These are phyloP conservation scores for Phytophthora pluvialis DNA, from an alignment of 352 stramenopile species.

Conservation along the genomic window DNA sequence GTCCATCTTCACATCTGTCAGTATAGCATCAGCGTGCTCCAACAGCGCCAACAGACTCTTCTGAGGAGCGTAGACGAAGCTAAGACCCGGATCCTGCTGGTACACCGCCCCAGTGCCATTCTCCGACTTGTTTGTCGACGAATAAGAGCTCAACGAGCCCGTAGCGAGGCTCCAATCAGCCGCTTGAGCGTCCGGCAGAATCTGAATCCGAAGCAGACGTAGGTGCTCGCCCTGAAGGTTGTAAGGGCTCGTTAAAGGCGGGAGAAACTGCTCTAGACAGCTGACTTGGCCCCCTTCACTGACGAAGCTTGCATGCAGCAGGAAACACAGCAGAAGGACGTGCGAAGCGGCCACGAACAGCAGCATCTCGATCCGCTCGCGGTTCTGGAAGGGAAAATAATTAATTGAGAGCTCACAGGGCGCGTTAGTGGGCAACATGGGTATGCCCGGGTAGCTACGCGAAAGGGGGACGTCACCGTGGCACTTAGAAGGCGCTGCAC, in stretches of 20 bases:
- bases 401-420: not conserved
- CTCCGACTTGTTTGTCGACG: not conserved
- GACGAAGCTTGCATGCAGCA: constrained; percentile 70
- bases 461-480: constrained; percentile 38
- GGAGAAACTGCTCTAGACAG: constrained; percentile 50
- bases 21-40: constrained; percentile 38
- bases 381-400: constrained; percentile 39
- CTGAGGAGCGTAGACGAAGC: constrained; percentile 75
- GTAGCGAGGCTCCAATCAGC: constrained; percentile 23
- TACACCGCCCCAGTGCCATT: not conserved
- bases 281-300: constrained; percentile 23
- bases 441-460: constrained; percentile 8
- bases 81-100: constrained; percentile 28
- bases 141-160: constrained; percentile 11
- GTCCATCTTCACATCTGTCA: constrained; percentile 39
- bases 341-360: constrained; percentile 66
- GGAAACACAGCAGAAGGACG: constrained; percentile 51
- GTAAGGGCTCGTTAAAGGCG: constrained; percentile 2
- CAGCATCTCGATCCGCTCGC: constrained; percentile 58
- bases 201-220: constrained; percentile 48
- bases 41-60: constrained; percentile 74
- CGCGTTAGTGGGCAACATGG: constrained; percentile 2
- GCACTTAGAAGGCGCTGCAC: constrained; percentile 44
- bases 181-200: constrained; percentile 26
- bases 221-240: constrained; percentile 25